Percentiles rank a stretch among this genome's conserved stretches.
These are phyloP conservation scores for Pelagophyceae sp. DNA, from an alignment of 352 stramenopile species.

Conservation along the genomic window DNA sequence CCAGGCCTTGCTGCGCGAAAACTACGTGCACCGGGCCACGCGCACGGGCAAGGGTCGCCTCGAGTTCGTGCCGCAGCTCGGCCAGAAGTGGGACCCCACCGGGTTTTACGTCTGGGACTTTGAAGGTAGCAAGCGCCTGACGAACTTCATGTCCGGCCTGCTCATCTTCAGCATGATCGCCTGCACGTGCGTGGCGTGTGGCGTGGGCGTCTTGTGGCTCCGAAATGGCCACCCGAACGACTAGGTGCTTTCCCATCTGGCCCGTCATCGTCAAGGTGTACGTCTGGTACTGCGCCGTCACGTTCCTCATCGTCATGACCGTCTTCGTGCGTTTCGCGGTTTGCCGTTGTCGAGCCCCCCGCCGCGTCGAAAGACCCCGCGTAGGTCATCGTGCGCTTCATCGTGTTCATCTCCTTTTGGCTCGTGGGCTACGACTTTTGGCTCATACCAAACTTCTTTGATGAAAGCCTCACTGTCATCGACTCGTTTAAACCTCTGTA, in stretches of 20 bases:
- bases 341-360: too few relatives aligned
- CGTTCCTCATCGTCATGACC: slow-evolving; percentile 95
- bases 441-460: slow-evolving; percentile 97
- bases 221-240: too few relatives aligned
- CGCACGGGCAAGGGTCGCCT: background rate
- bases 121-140: slow-evolving; percentile 7
- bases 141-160: slow-evolving; percentile 36
- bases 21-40: slow-evolving; percentile 7
- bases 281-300: slow-evolving; percentile 97
- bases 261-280: slow-evolving; percentile 92
- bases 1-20: background rate
- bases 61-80: background rate
- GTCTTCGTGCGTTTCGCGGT: too few relatives aligned
- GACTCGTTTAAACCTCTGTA: slow-evolving; percentile 96
- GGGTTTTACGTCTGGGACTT: slow-evolving; percentile 17
- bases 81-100: background rate
- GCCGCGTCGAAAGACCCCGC: too few relatives aligned
- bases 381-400: slow-evolving; percentile 79
- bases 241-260: slow-evolving; percentile 99
- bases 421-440: slow-evolving; percentile 92
- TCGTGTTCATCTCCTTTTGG: slow-evolving; percentile 91
- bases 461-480: slow-evolving; percentile 90
- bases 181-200: too few relatives aligned
- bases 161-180: slow-evolving; percentile 93
- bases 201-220: too few relatives aligned